Conservation (phyloP, 768 basidiomycete species). For the Serendipita indica region DNA sequence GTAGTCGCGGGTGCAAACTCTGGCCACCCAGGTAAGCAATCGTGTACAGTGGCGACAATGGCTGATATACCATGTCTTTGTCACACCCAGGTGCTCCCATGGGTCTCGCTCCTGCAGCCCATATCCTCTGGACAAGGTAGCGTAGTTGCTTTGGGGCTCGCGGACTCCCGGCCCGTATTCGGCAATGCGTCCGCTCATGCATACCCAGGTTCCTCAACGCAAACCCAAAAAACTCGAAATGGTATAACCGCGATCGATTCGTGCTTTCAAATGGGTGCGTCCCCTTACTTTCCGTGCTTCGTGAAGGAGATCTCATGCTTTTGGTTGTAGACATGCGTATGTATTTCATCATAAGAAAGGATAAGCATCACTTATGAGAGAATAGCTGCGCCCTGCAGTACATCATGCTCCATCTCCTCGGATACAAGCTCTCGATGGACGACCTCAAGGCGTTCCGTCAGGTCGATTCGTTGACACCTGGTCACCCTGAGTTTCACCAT, state of each 20-base stretch:
- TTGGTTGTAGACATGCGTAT: constrained; percentile 51
- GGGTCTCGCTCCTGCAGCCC: constrained; percentile 80
- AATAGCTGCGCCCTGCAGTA: constrained; percentile 85
- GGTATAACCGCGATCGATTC: constrained; percentile 95
- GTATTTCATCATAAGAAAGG: constrained; percentile 19
- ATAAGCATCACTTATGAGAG: background rate
- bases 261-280: constrained; percentile 88
- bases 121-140: constrained; percentile 65
- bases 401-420: constrained; percentile 76
- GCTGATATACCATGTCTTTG: constrained; percentile 9
- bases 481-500: constrained; percentile 72
- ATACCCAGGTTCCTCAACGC: constrained; percentile 63
- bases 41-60: background rate
- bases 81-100: constrained; percentile 64
- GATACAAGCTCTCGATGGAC: constrained; percentile 83
- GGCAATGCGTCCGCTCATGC: constrained; percentile 15
- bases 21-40: constrained; percentile 64
- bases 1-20: constrained; percentile 81
- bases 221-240: constrained; percentile 78
- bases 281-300: background rate
- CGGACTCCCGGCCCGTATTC: background rate
- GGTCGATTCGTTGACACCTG: constrained; percentile 76
- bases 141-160: constrained; percentile 11
- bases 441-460: constrained; percentile 92
- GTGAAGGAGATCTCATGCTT: constrained; percentile 10